A percentile compares a stretch with the other conserved stretches of the same genome.
These are phyloP conservation scores for Pontederia paniculata DNA, from an alignment of 176 grass and related monocot genomes.

Conservation along the genomic window DNA sequence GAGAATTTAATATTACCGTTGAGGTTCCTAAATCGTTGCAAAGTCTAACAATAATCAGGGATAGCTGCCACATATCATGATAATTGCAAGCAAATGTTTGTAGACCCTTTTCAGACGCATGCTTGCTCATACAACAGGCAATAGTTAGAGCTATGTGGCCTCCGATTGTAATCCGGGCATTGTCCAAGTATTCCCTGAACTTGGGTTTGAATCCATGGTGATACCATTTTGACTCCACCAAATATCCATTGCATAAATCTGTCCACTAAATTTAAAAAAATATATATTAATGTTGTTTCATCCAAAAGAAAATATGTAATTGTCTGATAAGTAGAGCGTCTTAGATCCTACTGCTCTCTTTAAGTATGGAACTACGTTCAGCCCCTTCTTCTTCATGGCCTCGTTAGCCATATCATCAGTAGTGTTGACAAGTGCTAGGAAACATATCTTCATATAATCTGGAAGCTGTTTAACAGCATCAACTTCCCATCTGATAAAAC, in stretches of 20 bases:
- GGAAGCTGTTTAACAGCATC: slow-evolving; percentile 9
- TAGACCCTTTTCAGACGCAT: slow-evolving; percentile 10
- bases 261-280: slow-evolving; percentile 14
- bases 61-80: slow-evolving; percentile 1
- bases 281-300: not conserved
- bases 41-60: not conserved
- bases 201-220: slow-evolving; percentile 17
- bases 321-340: not conserved
- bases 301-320: not conserved
- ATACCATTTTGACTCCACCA: slow-evolving; percentile 30
- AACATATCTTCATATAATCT: slow-evolving; percentile 8
- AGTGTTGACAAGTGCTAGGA: slow-evolving; percentile 15
- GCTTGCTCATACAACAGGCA: slow-evolving; percentile 4
- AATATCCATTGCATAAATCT: slow-evolving; percentile 20
- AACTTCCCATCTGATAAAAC: slow-evolving; percentile 20
- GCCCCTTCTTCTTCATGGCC: slow-evolving; percentile 6
- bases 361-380: slow-evolving; percentile 9
- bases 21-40: slow-evolving; percentile 18
- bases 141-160: not conserved
- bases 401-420: not conserved
- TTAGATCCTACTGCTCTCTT: slow-evolving; percentile 7
- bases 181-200: slow-evolving; percentile 22
- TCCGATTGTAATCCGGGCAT: slow-evolving; percentile 15
- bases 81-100: slow-evolving; percentile 6
- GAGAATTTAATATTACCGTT: no score